Evolutionary conservation across 2,329 filamentous ascomycete species (phyloP), one percentile per base, ranked within the genome.

Genomic region (Aspergillus ustus): DNA sequence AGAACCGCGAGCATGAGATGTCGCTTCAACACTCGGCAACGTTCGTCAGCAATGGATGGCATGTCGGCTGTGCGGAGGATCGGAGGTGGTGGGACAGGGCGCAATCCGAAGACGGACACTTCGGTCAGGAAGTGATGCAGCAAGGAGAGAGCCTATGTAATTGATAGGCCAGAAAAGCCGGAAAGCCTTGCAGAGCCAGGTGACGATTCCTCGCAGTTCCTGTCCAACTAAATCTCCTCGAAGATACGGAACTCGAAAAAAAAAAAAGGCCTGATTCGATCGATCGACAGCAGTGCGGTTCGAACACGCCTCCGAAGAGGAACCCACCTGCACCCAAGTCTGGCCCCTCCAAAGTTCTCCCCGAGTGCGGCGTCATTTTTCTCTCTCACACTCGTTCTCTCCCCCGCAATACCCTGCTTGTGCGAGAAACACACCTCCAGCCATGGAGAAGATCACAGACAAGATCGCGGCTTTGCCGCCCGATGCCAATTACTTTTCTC

Each of bases 381-480:
- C 61, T 49, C 46, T 58, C 57, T 60, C 66, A 58, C 60, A 60
- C 56, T 59, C 66, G 63, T 60, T 61, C 57, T 65, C 57, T 17
- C 37, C 31, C 49, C 49, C 29, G 45, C 52, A 51, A 31, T 52
- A 58, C 29, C 25, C 37, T 31, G 34, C 58, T 52, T 52, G 56
- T 48, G 50, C 53, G 55, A 43, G 51, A 7, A 19, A 13, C 48
- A 34, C 46, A 58, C 56, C 57, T 63, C n/a, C 50, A 58, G 67
- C 59, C 64, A 92, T 92, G 89, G 90, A 93, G 81, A 95, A 91
- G 80, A 93, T 97, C 75, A 96, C 92, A 65, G 91, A 96, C 84
- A 97, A 97, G 84, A 94, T 98, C 75, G 91, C 91, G 80, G 91
- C 92, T 64, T 82, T 99, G 81, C 91, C 92, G 77, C 86, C 89